Conservation (phyloP, 805 yeast species). For the Lipomyces spencermartinsiae region DNA sequence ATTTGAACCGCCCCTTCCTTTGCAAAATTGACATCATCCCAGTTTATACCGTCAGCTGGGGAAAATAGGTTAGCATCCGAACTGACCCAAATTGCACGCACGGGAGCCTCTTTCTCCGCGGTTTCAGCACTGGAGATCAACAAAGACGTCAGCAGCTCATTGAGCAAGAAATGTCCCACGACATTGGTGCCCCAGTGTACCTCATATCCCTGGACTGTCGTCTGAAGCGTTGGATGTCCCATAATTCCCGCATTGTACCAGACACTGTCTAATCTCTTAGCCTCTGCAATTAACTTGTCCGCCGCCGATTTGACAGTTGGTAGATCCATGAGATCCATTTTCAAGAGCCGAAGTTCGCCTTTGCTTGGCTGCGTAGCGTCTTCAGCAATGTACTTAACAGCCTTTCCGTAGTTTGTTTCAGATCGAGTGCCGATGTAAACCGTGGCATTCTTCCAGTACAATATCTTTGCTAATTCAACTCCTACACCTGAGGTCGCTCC, state of each 20-base stretch:
- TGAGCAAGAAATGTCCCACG: slow-evolving; percentile 54
- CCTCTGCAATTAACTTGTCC: slow-evolving; percentile 42
- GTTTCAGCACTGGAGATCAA: slow-evolving; percentile 47
- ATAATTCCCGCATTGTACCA: slow-evolving; percentile 56
- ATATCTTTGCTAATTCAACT: slow-evolving; percentile 25
- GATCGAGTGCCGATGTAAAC: slow-evolving; percentile 35
- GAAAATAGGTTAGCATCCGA: slow-evolving; percentile 49
- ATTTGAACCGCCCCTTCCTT: slow-evolving; percentile 24
- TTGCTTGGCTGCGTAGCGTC: not conserved
- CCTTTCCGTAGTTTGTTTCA: slow-evolving; percentile 15
- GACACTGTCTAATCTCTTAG: slow-evolving; percentile 47
- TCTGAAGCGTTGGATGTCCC: slow-evolving; percentile 40
- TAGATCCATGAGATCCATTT: slow-evolving; percentile 40
- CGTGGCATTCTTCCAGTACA: slow-evolving; percentile 29
- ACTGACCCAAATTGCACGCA: slow-evolving; percentile 55
- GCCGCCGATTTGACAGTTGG: slow-evolving; percentile 49
- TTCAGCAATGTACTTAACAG: slow-evolving; percentile 18
- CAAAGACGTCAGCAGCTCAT: slow-evolving; percentile 50
- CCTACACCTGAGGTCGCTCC: slow-evolving; percentile 35
- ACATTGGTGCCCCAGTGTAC: slow-evolving; percentile 55
- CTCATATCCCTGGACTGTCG: slow-evolving; percentile 55
- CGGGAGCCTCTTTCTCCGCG: slow-evolving; percentile 40
- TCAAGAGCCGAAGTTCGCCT: slow-evolving; percentile 25
- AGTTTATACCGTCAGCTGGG: slow-evolving; percentile 49
- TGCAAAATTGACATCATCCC: slow-evolving; percentile 46